Base-by-base conservation (phyloP, 176 grass and related monocot genomes). In the Avena insularis region DNA sequence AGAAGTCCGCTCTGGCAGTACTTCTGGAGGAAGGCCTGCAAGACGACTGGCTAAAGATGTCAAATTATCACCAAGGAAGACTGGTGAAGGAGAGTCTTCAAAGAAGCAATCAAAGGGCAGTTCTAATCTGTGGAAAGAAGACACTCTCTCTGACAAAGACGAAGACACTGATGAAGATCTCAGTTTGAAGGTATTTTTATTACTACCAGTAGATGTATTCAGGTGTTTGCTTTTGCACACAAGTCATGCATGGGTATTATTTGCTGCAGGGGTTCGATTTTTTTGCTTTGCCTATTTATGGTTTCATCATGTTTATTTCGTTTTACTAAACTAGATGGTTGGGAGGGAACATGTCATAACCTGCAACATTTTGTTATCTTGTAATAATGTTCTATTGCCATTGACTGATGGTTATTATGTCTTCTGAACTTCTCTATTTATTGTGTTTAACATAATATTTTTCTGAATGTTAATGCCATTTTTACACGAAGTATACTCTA, bases 21-120 rank as follows among this genome's bases (percentile, higher is more conserved):
- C 92, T 87, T 88, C 91, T 63, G 87, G 82, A 78, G 75, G 88
- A 40, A 94, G 81, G 77, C 29, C 78, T 85, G 84, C 81, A 71
- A 86, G 86, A 51, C 57, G 46, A 67, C 13, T 64, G 47, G 71
- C 33, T 57, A 89, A 90, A 85, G 78, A 84, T 82, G 14, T 27
- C 8, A 58, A 91, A 55, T 64, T 63, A 73, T 74, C 81, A 60
- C 54, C 83, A 83, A 86, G 27, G 58, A 86, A 95, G 67, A 48
- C 33, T 43, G 62, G 59, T 81, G 83, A 86, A 62, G 73, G 85
- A 62, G 79, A 79, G 86, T 90, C 86, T 68, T 35, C 67, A 57
- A 84, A 70, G 76, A 90, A 90, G 80, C 77, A 85, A 64, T 27
- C 51, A 54, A 88, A 78, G 64, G 56, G 49, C 36, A 89, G 59